These are phyloP conservation scores for Pseudogymnoascus sp. DNA, from an alignment of 2,329 filamentous ascomycete genomes.

Conservation along the genomic window DNA sequence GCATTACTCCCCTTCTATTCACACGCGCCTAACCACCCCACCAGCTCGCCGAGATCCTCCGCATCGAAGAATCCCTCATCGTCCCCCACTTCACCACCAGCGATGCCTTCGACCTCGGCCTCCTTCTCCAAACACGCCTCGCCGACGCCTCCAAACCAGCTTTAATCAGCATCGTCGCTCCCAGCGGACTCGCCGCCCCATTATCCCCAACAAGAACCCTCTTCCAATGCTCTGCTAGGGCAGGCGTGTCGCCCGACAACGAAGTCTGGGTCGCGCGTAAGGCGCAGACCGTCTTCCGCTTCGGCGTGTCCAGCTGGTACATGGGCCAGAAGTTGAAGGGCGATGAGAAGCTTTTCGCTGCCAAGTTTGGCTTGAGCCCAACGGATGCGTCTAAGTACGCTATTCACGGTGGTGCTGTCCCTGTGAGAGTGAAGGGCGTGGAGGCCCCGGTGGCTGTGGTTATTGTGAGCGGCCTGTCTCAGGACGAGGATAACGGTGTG, in stretches of 20 bases:
- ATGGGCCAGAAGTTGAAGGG: slow-evolving; percentile 61
- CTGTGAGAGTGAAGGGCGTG: slow-evolving; percentile 64
- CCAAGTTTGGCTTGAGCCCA: slow-evolving; percentile 56
- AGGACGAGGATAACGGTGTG: slow-evolving; percentile 71
- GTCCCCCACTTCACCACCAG: slow-evolving; percentile 50
- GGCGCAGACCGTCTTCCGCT: slow-evolving; percentile 64
- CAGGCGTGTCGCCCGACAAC: slow-evolving; percentile 65
- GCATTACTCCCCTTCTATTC: neutral
- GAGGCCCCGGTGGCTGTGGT: slow-evolving; percentile 71
- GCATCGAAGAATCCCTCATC: slow-evolving; percentile 27
- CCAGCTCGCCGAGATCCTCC: slow-evolving; percentile 29
- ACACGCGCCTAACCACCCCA: neutral
- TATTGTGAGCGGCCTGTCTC: slow-evolving; percentile 69
- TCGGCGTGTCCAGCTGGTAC: slow-evolving; percentile 64
- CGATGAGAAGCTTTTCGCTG: slow-evolving; percentile 58
- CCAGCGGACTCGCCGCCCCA: neutral
- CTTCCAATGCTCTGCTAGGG: slow-evolving; percentile 63
- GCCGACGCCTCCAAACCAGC: slow-evolving; percentile 48
- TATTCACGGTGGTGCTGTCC: slow-evolving; percentile 72
- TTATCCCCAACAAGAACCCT: slow-evolving; percentile 48
- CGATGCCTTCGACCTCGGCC: slow-evolving; percentile 61
- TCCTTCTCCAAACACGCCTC: slow-evolving; percentile 58
- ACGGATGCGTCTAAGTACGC: slow-evolving; percentile 58
- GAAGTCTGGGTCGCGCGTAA: slow-evolving; percentile 67
- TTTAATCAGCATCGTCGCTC: slow-evolving; percentile 57